A percentile compares a stretch with the other conserved stretches of the same genome.
Conservation (phyloP, 2,329 filamentous ascomycete species). For the Aspergillus quadrilineatus region DNA sequence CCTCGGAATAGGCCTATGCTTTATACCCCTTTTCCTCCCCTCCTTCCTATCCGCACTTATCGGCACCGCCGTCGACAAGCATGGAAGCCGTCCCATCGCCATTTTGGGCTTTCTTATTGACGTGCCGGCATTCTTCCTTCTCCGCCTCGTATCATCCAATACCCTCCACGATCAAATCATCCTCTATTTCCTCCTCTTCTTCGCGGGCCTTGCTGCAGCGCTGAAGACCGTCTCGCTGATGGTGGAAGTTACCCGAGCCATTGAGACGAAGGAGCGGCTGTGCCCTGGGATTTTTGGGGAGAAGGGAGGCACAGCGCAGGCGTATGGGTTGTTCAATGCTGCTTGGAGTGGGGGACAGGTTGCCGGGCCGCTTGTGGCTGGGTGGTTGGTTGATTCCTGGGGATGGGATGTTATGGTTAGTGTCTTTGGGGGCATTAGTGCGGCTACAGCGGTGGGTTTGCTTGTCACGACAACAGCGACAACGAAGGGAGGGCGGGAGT, state of each 20-base stretch:
- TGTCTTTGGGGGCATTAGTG: slow-evolving; percentile 50
- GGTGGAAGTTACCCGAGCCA: slow-evolving; percentile 64
- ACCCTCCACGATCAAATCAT: slow-evolving; percentile 61
- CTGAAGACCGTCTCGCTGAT: slow-evolving; percentile 64
- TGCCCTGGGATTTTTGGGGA: slow-evolving; percentile 52
- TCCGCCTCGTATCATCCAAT: slow-evolving; percentile 63
- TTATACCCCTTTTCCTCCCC: slow-evolving; percentile 60
- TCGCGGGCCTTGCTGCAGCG: slow-evolving; percentile 58
- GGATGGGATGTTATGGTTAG: slow-evolving; percentile 57
- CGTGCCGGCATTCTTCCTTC: slow-evolving; percentile 61
- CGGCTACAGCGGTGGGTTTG: slow-evolving; percentile 49
- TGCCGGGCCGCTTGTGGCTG: slow-evolving; percentile 53
- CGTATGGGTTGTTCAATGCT: slow-evolving; percentile 57
- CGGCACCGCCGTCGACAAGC: slow-evolving; percentile 51
- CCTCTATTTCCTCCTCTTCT: slow-evolving; percentile 60
- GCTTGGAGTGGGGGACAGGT: slow-evolving; percentile 54
- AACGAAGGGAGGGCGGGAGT: neutral
- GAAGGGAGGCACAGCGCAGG: slow-evolving; percentile 58
- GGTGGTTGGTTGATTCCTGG: slow-evolving; percentile 44
- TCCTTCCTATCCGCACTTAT: slow-evolving; percentile 61
- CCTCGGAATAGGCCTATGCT: slow-evolving; percentile 57
- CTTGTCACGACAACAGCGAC: neutral
- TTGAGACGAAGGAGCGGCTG: slow-evolving; percentile 54
- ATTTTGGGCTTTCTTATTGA: slow-evolving; percentile 55
- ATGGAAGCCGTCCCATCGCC: slow-evolving; percentile 62